Percentiles rank a stretch among this genome's conserved stretches.
Conservation (phyloP, 2,329 filamentous ascomycete species). For the Emericellopsis cladophorae region DNA sequence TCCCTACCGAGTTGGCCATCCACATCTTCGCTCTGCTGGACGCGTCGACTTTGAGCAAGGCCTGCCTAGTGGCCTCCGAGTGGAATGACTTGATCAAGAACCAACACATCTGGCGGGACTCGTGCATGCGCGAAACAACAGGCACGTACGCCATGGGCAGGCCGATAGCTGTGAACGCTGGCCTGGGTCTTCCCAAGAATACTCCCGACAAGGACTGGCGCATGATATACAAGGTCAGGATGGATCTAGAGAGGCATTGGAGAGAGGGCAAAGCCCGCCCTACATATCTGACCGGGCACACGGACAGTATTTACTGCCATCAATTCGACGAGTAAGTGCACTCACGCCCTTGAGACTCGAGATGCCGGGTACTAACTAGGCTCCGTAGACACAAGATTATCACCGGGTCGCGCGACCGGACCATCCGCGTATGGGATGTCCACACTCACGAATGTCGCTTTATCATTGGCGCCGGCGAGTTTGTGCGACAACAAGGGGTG, state of each 20-base stretch:
- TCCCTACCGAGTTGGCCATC: slow-evolving; percentile 47
- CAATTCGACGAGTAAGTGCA: slow-evolving; percentile 83
- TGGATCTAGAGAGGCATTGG: slow-evolving; percentile 70
- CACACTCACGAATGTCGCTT: slow-evolving; percentile 74
- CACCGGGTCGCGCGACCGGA: slow-evolving; percentile 89
- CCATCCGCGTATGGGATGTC: slow-evolving; percentile 93
- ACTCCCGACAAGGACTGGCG: slow-evolving; percentile 68
- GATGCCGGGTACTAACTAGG: slow-evolving; percentile 18
- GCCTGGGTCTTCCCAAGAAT: slow-evolving; percentile 42
- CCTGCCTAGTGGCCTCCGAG: slow-evolving; percentile 32
- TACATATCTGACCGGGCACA: slow-evolving; percentile 85
- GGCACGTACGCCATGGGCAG: slow-evolving; percentile 44
- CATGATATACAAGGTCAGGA: slow-evolving; percentile 66
- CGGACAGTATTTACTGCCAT: slow-evolving; percentile 92
- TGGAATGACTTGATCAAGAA: slow-evolving; percentile 37
- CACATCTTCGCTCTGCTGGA: slow-evolving; percentile 46
- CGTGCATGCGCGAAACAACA: slow-evolving; percentile 49
- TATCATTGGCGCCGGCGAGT: slow-evolving; percentile 68
- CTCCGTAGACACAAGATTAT: slow-evolving; percentile 71
- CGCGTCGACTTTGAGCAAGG: slow-evolving; percentile 33
- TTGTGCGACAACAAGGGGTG: slow-evolving; percentile 40
- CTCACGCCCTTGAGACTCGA: not conserved
- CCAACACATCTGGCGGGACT: slow-evolving; percentile 51
- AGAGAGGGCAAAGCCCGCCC: slow-evolving; percentile 63
- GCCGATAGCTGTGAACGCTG: slow-evolving; percentile 37